Evolutionary conservation across 2,329 filamentous ascomycete genomes (phyloP).

Genomic region (Cercospora nicotianae): DNA sequence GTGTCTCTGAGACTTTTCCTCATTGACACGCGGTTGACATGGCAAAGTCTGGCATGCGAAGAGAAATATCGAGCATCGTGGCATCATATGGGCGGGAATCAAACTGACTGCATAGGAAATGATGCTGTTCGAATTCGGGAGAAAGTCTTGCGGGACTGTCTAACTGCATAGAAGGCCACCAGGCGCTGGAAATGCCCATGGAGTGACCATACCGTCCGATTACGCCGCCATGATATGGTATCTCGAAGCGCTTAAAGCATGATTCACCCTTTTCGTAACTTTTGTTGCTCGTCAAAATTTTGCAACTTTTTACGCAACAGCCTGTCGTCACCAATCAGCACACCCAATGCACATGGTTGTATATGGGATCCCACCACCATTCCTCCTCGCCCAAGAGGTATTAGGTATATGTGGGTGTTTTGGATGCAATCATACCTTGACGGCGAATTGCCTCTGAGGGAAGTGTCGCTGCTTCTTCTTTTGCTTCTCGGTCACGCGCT

Average conservation of each 20-base stretch:
- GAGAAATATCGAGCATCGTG: too few species aligned
- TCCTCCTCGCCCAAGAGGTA: slow-evolving; percentile 17
- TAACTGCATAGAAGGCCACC: slow-evolving; percentile 13
- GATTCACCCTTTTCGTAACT: slow-evolving; percentile 10
- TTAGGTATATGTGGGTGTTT: slow-evolving; percentile 17
- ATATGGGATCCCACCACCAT: slow-evolving; percentile 13
- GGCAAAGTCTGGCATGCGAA: too few species aligned
- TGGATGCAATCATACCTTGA: slow-evolving; percentile 69
- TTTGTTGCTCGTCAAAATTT: slow-evolving; percentile 5
- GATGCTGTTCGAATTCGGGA: neutral
- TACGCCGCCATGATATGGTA: slow-evolving; percentile 14
- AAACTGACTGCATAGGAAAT: too few species aligned
- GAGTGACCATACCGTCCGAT: slow-evolving; percentile 1
- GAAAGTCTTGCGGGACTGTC: slow-evolving; percentile 11
- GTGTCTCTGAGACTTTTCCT: too few species aligned
- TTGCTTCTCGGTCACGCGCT: slow-evolving; percentile 84
- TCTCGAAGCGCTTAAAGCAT: slow-evolving; percentile 9
- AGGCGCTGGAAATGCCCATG: neutral
- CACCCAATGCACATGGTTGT: neutral
- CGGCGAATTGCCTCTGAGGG: slow-evolving; percentile 97
- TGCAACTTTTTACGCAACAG: slow-evolving; percentile 7
- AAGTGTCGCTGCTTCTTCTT: slow-evolving; percentile 96
- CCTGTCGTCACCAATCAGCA: slow-evolving; percentile 7
- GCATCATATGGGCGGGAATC: too few species aligned
- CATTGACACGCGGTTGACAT: too few species aligned